These are phyloP conservation scores for Mercurialis annua DNA, from an alignment of 345 rosid genomes.

Conservation along the genomic window DNA sequence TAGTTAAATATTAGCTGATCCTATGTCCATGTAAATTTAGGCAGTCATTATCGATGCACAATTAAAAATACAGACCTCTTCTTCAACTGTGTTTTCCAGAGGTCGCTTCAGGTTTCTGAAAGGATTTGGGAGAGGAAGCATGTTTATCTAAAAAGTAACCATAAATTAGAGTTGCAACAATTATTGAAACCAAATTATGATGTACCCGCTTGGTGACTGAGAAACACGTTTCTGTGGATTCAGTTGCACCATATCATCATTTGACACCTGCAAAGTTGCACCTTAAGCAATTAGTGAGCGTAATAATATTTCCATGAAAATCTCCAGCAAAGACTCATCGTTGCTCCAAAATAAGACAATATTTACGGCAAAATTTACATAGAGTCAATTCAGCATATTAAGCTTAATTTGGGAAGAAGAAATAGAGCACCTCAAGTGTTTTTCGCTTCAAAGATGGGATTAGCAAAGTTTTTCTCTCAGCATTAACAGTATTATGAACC, in stretches of 20 bases:
- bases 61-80: slow-evolving; percentile 45
- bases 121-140: slow-evolving; percentile 10
- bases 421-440: slow-evolving; percentile 48
- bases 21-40: not conserved
- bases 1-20: too few species aligned
- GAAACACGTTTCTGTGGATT: slow-evolving; percentile 59
- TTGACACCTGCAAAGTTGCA: slow-evolving; percentile 44
- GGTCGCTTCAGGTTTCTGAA: slow-evolving; percentile 40
- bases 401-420: not conserved
- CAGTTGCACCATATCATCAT: slow-evolving; percentile 26
- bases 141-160: slow-evolving; percentile 6
- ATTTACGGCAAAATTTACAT: not conserved
- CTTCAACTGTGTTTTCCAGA: slow-evolving; percentile 28
- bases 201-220: slow-evolving; percentile 60
- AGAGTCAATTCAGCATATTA: not conserved
- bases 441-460: slow-evolving; percentile 66
- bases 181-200: slow-evolving; percentile 7
- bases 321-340: not conserved
- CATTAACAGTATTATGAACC: slow-evolving; percentile 29
- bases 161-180: slow-evolving; percentile 8
- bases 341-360: slow-evolving; percentile 16
- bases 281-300: not conserved
- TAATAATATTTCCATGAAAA: not conserved
- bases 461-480: slow-evolving; percentile 29
- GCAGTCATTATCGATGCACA: slow-evolving; percentile 1